Base-by-base conservation (phyloP, 2,329 filamentous ascomycete species). In the Phyllosticta citrichinensis region DNA sequence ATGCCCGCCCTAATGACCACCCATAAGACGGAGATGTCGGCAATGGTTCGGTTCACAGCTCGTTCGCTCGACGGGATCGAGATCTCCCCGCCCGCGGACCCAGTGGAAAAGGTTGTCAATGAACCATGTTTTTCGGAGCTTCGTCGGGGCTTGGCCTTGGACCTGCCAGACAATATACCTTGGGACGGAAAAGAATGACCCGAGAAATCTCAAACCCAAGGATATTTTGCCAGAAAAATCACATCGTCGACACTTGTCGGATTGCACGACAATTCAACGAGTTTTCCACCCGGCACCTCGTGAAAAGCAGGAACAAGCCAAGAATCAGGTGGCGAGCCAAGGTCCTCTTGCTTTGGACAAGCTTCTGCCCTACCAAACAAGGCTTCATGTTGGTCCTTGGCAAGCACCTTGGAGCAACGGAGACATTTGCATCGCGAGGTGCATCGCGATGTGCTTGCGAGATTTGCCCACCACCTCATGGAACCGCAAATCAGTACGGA, bases 401-500 rank as follows among this genome's bases (percentile, higher is more conserved):
- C 40, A 19, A 17, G 6, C 27, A 30, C 27, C 27, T 30, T 30
- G 27, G 6, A n/a, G n/a, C 40, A 47, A 47, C 27, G 27, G 40
- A 47, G 14, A 47, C 17, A 47, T n/a, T 47, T 47, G 17, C 40
- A 47, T n/a, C 40, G 40, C 40, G 14, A 47, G 40, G 40, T 47
- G 33, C 33, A 40, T 40, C 33, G 33, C 33, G 33, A 40, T 2
- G 33, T 40, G 40, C 14, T 19, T n/a, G 40, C 40, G 40, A 47
- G 40, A 17, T 17, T n/a, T 8, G 52, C 25, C 35, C 11, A n/a
- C 33, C 35, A 19, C 52, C 53, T 14, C 51, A 14, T 8, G 30
- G 25, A 33, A n/a, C 57, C 57, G 60, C 55, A 62, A 30, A 57
- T 62, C 55, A 52, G 51, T 50, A 57, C 40, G 33, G 60, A 51